Evolutionary conservation across 2,329 filamentous ascomycete genomes (phyloP), one percentile per base, ranked within the genome.

Genomic region (Ophiostoma quercus): DNA sequence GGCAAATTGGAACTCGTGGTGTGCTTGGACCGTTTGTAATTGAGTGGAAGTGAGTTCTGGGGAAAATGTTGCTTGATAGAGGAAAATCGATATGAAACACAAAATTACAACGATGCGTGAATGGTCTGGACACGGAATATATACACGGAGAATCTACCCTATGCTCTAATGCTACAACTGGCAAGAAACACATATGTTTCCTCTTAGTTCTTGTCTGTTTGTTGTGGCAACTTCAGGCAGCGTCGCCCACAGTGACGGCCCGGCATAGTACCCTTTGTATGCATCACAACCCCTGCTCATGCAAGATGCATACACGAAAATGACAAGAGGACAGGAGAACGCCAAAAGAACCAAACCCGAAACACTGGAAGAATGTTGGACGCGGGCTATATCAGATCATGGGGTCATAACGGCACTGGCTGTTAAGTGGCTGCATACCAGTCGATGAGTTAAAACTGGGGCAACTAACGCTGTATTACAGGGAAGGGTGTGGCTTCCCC

Each of bases 321-420:
- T 14, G n/a, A 25, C 11, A 22, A 34, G 34, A 34, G 34, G 16
- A 25, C 7, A 57, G 22, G 51, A 57, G 51, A 57, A 9, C 34
- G 51, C 12, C 51, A 57, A 57, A 25, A 57, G 51, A 57, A 57
- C 22, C 43, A 47, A 19, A 47, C 43, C 43, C 43, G 51, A 57
- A 57, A 57, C 51, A 12, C n/a, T 22, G n/a, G 11, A 57, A 57
- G 51, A 57, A 57, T 57, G 51, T 25, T 14, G 51, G n/a, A 29
- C 22, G 51, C 12, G 25, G 51, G n/a, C 51, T 57, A 57, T 57
- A 57, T 57, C 51, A 25, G 51, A 57, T 57, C 51, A 57, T 57
- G 51, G n/a, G 51, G 51, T 57, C n/a, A 25, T 57, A 25, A 57
- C 12, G 22, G 51, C 11, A 8, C n/a, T 11, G n/a, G 51, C 51